These are phyloP conservation scores for Boletus insuetus DNA, from an alignment of 768 basidiomycete species.

Conservation along the genomic window DNA sequence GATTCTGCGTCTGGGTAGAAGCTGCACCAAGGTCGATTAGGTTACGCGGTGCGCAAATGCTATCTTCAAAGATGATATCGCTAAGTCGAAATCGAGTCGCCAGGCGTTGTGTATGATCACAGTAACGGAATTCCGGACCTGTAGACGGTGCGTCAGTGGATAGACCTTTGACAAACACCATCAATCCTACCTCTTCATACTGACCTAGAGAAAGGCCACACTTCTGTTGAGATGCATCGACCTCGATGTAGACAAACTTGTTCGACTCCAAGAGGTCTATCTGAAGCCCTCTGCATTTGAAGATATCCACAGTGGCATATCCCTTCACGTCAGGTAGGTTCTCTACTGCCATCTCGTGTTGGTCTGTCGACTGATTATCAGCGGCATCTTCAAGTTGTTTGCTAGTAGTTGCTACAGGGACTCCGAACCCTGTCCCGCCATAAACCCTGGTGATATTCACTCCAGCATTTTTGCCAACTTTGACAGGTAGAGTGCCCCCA, in stretches of 20 bases:
- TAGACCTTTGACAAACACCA: neutral
- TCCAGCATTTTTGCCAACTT: slow-evolving; percentile 35
- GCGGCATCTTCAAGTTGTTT: slow-evolving; percentile 19
- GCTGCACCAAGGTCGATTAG: slow-evolving; percentile 32
- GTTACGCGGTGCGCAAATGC: slow-evolving; percentile 38
- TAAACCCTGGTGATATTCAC: slow-evolving; percentile 34
- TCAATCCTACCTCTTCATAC: slow-evolving; percentile 30
- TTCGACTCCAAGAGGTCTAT: too few relatives aligned
- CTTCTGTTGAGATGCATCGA: slow-evolving; percentile 28
- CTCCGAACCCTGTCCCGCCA: slow-evolving; percentile 34
- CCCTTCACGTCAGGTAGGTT: slow-evolving; percentile 40
- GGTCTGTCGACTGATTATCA: neutral
- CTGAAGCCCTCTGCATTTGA: too few relatives aligned
- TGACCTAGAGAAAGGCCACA: slow-evolving; percentile 28
- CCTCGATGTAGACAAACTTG: slow-evolving; percentile 38
- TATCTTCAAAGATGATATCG: slow-evolving; percentile 41
- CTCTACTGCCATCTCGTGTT: slow-evolving; percentile 13
- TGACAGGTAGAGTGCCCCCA: slow-evolving; percentile 38
- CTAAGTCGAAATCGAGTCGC: slow-evolving; percentile 36
- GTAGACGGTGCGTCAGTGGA: neutral
- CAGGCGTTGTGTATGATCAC: slow-evolving; percentile 27
- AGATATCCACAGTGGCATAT: slow-evolving; percentile 43
- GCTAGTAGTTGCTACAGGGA: neutral
- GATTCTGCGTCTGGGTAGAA: slow-evolving; percentile 21
- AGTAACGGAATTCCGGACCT: slow-evolving; percentile 24